A percentile compares a stretch with the other conserved stretches of the same genome.
phyloP scores from a whole-genome alignment of 805 yeast genomes.

The Myxozyma neotropica region DNA sequence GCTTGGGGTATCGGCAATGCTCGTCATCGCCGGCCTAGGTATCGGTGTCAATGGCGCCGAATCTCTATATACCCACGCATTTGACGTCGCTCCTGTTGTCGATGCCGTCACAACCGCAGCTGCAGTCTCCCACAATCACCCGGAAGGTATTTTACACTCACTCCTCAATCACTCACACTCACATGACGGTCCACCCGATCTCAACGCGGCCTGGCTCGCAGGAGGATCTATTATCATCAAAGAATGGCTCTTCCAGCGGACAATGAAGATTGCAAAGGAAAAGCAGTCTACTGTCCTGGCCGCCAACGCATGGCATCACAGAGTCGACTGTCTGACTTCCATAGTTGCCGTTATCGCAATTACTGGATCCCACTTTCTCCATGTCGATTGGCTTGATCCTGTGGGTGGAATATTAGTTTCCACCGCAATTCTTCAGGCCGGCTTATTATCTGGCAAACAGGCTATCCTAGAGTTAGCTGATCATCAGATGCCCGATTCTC shows the following conservation, averaged over 20 bases:
- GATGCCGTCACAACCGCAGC: constrained; percentile 8
- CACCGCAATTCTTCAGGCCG: constrained; percentile 77
- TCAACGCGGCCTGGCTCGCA: constrained; percentile 97
- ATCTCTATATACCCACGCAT: constrained; percentile 21
- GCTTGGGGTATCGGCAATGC: constrained; percentile 77
- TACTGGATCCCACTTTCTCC: constrained; percentile 76
- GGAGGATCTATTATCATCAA: constrained; percentile 82
- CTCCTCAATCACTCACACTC: constrained; percentile 49
- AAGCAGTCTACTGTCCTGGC: constrained; percentile 85
- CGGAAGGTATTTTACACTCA: constrained; percentile 12
- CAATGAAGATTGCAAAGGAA: constrained; percentile 74
- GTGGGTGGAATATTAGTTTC: constrained; percentile 91
- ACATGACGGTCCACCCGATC: constrained; percentile 55
- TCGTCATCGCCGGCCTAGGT: constrained; percentile 83
- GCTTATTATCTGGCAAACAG: constrained; percentile 68
- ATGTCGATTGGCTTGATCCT: constrained; percentile 84
- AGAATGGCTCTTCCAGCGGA: constrained; percentile 84
- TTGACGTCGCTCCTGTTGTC: constrained; percentile 6
- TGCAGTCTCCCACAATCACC: constrained; percentile 8
- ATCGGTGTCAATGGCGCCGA: constrained; percentile 72
- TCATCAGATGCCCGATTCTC: constrained; percentile 40
- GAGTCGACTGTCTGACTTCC: constrained; percentile 91
- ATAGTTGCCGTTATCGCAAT: constrained; percentile 88
- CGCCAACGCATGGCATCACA: constrained; percentile 99
- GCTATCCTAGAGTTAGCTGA: constrained; percentile 81